phyloP scores from a whole-genome alignment of 345 rosid genomes.

The Corchorus olitorius region DNA sequence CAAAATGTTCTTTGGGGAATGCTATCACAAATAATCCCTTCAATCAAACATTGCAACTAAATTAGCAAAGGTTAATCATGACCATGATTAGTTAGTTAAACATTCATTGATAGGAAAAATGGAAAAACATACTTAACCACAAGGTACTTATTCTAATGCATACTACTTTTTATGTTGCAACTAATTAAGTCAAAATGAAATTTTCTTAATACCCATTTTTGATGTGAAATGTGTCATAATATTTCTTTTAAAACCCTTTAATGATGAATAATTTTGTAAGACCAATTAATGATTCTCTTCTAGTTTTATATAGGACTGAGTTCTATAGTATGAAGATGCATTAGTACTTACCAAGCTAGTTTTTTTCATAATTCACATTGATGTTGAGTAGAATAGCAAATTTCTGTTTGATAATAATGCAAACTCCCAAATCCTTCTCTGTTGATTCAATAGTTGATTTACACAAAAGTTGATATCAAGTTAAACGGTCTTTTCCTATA shows the following conservation, averaged over 20 bases:
- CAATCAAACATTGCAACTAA: neutral
- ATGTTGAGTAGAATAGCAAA: constrained; percentile 1
- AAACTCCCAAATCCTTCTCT: neutral
- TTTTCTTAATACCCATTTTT: neutral
- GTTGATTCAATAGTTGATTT: neutral
- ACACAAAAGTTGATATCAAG: neutral
- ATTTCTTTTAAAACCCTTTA: neutral
- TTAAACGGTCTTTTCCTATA: neutral
- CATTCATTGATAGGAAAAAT: neutral
- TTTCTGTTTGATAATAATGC: neutral
- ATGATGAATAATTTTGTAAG: neutral
- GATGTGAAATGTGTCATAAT: neutral
- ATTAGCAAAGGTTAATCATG: neutral
- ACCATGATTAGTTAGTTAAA: neutral
- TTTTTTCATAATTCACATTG: neutral
- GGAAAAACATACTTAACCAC: too few relatives aligned
- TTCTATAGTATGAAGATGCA: neutral
- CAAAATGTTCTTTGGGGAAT: constrained; percentile 5
- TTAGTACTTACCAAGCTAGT: neutral
- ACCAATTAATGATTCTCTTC: neutral
- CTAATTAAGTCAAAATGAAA: neutral
- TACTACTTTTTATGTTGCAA: neutral
- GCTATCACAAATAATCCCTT: neutral
- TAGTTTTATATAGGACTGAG: neutral
- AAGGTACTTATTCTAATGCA: too few relatives aligned